Evolutionary conservation across 1,139 yeast genomes (phyloP).

Genomic region (Blastobotrys petasosporus): DNA sequence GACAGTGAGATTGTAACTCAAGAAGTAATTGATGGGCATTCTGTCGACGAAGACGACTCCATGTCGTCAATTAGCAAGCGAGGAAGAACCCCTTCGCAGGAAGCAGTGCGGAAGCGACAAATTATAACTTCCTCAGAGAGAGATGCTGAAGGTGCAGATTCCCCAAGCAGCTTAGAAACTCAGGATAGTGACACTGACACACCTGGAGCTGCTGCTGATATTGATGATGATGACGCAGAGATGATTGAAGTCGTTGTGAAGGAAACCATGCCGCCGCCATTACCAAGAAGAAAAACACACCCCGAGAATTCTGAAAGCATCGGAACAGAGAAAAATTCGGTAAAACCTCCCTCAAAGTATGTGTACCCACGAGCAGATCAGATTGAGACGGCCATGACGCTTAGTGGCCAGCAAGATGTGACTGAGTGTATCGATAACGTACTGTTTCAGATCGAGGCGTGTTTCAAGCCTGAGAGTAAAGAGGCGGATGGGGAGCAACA

Average conservation of each 20-base stretch:
- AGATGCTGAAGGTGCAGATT: too few relatives aligned
- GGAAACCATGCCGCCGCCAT: conserved; percentile 6
- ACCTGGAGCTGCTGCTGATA: background rate
- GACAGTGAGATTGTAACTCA: background rate
- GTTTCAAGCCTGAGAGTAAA: conserved; percentile 63
- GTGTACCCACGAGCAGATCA: conserved; percentile 19
- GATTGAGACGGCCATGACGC: conserved; percentile 27
- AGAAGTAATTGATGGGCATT: background rate
- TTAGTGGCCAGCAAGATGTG: conserved; percentile 94
- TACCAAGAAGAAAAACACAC: conserved; percentile 5
- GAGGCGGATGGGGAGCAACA: conserved; percentile 70
- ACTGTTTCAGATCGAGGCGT: conserved; percentile 87
- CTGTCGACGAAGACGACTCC: background rate
- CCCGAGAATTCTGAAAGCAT: background rate
- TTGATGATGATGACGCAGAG: background rate
- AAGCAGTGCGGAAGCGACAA: background rate
- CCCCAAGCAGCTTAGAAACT: too few relatives aligned
- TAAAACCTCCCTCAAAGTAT: background rate
- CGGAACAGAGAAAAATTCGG: conserved; percentile 2
- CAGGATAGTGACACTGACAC: conserved; percentile 1
- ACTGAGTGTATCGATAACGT: conserved; percentile 96
- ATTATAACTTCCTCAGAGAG: too few relatives aligned
- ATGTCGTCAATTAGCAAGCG: background rate
- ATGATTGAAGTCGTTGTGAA: background rate
- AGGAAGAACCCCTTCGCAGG: background rate